Percentiles rank a stretch among this genome's conserved stretches.
Evolutionary conservation across 345 rosid genomes (phyloP).

Genomic region (Nasturtium officinale): DNA sequence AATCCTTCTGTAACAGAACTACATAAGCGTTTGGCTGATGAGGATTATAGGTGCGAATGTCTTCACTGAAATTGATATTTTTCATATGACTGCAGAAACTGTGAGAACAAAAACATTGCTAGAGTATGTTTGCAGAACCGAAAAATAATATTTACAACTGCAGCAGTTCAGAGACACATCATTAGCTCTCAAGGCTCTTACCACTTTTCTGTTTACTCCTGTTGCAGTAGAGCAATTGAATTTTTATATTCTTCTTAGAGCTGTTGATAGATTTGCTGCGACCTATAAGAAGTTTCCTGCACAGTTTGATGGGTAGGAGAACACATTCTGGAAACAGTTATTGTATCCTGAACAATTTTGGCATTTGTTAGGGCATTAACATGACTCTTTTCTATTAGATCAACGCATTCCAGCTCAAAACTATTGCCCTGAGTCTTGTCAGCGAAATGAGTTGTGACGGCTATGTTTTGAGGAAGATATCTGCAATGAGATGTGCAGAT

Average conservation of each 20-base stretch:
- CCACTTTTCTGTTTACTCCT: constrained; percentile 18
- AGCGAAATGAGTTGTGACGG: constrained; percentile 80
- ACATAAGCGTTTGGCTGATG: constrained; percentile 73
- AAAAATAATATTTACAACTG: neutral
- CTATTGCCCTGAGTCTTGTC: constrained; percentile 64
- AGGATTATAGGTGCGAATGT: constrained; percentile 67
- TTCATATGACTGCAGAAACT: constrained; percentile 10
- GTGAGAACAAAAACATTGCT: neutral
- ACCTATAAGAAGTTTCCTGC: constrained; percentile 91
- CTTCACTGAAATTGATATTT: constrained; percentile 4
- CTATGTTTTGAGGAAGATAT: constrained; percentile 78
- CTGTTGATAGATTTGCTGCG: constrained; percentile 81
- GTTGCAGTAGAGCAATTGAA: constrained; percentile 64
- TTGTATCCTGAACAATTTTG: neutral
- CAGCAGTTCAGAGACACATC: neutral
- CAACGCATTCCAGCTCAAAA: constrained; percentile 65
- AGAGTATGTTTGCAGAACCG: neutral
- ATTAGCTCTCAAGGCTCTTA: constrained; percentile 17
- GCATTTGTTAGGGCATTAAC: constrained; percentile 6
- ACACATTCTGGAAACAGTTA: constrained; percentile 10
- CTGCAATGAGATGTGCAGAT: constrained; percentile 85
- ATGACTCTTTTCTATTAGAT: constrained; percentile 40
- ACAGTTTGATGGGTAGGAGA: constrained; percentile 79
- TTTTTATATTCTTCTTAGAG: constrained; percentile 89
- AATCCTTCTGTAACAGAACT: constrained; percentile 71